These are phyloP conservation scores for Neocucurbitaria cava DNA, from an alignment of 2,329 filamentous ascomycete species.

Conservation along the genomic window DNA sequence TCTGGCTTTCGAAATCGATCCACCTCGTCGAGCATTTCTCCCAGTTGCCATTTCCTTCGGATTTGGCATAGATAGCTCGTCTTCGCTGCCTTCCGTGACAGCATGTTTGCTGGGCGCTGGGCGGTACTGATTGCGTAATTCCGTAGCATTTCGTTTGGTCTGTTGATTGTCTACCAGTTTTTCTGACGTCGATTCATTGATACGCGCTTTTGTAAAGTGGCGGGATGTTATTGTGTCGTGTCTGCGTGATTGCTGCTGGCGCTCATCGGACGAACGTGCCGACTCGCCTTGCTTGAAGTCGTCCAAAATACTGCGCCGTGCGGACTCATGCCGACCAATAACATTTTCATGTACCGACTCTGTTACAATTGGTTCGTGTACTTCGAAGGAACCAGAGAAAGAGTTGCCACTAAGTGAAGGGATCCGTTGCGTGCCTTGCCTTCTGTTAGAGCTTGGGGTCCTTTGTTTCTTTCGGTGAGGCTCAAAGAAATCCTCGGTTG, in stretches of 20 bases:
- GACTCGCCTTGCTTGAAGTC: conserved; percentile 21
- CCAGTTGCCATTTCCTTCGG: background rate
- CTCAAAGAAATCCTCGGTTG: conserved; percentile 11
- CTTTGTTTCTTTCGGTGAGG: conserved; percentile 20
- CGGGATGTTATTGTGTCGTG: conserved; percentile 8
- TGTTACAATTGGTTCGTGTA: background rate
- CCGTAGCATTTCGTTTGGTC: background rate
- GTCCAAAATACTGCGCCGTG: conserved; percentile 11
- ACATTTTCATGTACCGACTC: conserved; percentile 7
- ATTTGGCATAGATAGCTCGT: conserved; percentile 24
- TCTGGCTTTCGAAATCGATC: conserved; percentile 5
- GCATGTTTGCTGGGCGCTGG: conserved; percentile 1
- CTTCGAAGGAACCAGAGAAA: background rate
- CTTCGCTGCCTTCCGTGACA: conserved; percentile 8
- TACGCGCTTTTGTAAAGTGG: conserved; percentile 25
- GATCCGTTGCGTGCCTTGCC: background rate
- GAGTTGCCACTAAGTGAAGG: background rate
- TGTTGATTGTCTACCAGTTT: background rate
- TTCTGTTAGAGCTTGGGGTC: background rate
- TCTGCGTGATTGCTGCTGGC: background rate
- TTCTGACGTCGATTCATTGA: conserved; percentile 30
- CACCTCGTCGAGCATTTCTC: background rate
- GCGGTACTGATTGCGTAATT: conserved; percentile 22
- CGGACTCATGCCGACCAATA: background rate
- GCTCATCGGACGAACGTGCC: background rate